phyloP scores from a whole-genome alignment of 164 flowering plant genomes.

The Vitis vinifera region ASM3070453v1 NC_081818.1:5996501-5997000 shows the following conservation, averaged over 20 bases:
- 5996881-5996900: too few species aligned
- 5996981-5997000: too few species aligned
- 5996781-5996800: conserved; percentile 73
- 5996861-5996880: too few species aligned
- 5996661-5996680: conserved; percentile 76
- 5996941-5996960: too few species aligned
- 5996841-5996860: too few species aligned
- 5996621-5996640: neutral
- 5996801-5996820: conserved; percentile 68
- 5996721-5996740: conserved; percentile 81
- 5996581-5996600: neutral
- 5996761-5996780: conserved; percentile 78
- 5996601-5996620: neutral
- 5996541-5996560: too few species aligned
- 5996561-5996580: neutral
- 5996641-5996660: conserved; percentile 33
- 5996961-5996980: too few species aligned
- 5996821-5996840: neutral
- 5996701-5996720: conserved; percentile 80
- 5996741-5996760: conserved; percentile 82
- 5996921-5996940: too few species aligned
- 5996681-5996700: conserved; percentile 61
- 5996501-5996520: too few species aligned
- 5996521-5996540: too few species aligned
- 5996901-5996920: too few species aligned